Evolutionary conservation across 1,284 basidiomycete genomes (phyloP).

Genomic region (Pseudozyma hubeiensis): DNA sequence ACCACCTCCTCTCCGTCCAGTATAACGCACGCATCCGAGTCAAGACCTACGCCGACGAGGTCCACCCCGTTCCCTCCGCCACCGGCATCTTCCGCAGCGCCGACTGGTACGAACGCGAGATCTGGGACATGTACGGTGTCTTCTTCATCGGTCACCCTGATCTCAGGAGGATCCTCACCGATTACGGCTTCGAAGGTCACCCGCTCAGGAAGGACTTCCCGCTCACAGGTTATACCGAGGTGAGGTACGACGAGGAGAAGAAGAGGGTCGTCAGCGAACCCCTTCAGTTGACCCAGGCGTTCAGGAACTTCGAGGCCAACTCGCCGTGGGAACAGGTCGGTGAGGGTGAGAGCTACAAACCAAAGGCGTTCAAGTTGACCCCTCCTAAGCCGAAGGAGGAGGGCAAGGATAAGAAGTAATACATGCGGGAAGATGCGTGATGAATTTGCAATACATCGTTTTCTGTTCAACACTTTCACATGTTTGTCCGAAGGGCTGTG

Average conservation of each 20-base stretch:
- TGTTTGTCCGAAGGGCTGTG: too few relatives aligned
- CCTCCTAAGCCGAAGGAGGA: slow-evolving; percentile 70
- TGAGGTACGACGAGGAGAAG: slow-evolving; percentile 97
- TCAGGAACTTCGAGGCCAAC: slow-evolving; percentile 89
- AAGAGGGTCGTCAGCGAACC: slow-evolving; percentile 99
- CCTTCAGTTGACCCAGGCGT: slow-evolving; percentile 95
- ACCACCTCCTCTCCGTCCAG: slow-evolving; percentile 88
- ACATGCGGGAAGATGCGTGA: background rate
- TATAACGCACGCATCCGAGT: slow-evolving; percentile 84
- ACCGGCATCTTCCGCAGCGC: slow-evolving; percentile 86
- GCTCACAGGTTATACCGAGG: slow-evolving; percentile 94
- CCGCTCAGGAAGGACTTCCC: slow-evolving; percentile 98
- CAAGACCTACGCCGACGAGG: slow-evolving; percentile 97
- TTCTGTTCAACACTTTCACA: background rate
- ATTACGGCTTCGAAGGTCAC: slow-evolving; percentile 99
- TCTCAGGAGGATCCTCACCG: slow-evolving; percentile 94
- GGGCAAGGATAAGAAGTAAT: slow-evolving; percentile 66
- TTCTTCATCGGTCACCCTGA: slow-evolving; percentile 98
- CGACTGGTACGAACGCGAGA: slow-evolving; percentile 98
- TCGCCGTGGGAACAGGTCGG: slow-evolving; percentile 96
- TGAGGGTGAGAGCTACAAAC: slow-evolving; percentile 79
- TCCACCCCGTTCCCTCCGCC: slow-evolving; percentile 90
- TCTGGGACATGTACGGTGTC: slow-evolving; percentile 97
- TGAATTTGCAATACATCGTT: slow-evolving; percentile 2
- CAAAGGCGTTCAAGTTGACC: slow-evolving; percentile 70